Conservation (phyloP, 805 yeast species). For the Zygosaccharomyces rouxii region DNA sequence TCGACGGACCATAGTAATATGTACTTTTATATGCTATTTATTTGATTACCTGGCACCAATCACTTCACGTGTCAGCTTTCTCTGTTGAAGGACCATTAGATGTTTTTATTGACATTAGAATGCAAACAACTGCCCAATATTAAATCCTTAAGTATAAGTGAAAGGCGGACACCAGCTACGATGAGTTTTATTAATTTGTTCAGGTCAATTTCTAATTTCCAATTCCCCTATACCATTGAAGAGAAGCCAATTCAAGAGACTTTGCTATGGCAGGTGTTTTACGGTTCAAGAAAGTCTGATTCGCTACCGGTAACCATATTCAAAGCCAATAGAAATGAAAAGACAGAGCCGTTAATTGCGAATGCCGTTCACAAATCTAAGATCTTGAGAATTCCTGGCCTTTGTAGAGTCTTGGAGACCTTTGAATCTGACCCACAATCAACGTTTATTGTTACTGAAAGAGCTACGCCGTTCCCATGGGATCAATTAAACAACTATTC, state of each 20-base stretch:
- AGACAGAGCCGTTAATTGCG: slow-evolving; percentile 16
- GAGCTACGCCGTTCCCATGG: slow-evolving; percentile 24
- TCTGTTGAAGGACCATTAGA: background rate
- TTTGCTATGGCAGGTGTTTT: slow-evolving; percentile 27
- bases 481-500: slow-evolving; percentile 9
- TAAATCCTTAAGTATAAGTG: too few relatives aligned
- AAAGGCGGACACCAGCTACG: background rate
- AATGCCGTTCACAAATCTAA: slow-evolving; percentile 28
- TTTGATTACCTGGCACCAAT: slow-evolving; percentile 1
- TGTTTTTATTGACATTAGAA: background rate
- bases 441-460: slow-evolving; percentile 28
- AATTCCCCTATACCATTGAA: slow-evolving; percentile 31
- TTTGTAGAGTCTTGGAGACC: slow-evolving; percentile 28
- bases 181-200: slow-evolving; percentile 33
- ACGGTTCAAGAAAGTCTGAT: slow-evolving; percentile 29
- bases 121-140: too few relatives aligned
- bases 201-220: slow-evolving; percentile 32
- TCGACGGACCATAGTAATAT: background rate
- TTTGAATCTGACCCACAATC: slow-evolving; percentile 27
- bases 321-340: slow-evolving; percentile 18
- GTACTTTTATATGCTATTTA: slow-evolving; percentile 8
- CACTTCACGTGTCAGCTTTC: slow-evolving; percentile 9
- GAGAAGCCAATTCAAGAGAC: slow-evolving; percentile 22
- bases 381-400: slow-evolving; percentile 32
- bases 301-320: slow-evolving; percentile 30